Percentiles rank a stretch among this genome's conserved stretches.
These are phyloP conservation scores for Amborella trichopoda DNA, from an alignment of 164 flowering plant genomes.

Conservation along the genomic window DNA sequence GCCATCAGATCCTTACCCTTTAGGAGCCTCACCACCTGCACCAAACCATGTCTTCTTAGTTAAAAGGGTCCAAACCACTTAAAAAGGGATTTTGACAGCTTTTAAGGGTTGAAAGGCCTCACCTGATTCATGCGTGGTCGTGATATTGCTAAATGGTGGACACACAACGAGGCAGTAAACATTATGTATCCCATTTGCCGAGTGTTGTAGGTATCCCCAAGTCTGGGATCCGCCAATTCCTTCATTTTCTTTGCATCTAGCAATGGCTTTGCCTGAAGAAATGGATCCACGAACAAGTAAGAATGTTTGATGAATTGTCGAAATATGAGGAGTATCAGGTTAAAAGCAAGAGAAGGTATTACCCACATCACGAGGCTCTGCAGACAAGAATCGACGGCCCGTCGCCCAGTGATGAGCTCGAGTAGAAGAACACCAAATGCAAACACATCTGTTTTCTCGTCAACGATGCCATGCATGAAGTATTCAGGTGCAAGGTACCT, in stretches of 20 bases:
- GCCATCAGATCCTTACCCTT: slow-evolving; percentile 35
- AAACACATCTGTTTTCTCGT: slow-evolving; percentile 81
- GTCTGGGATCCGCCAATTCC: slow-evolving; percentile 57
- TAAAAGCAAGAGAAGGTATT: slow-evolving; percentile 11
- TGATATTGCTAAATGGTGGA: slow-evolving; percentile 43
- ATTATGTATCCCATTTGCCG: slow-evolving; percentile 54
- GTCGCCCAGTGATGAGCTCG: slow-evolving; percentile 91
- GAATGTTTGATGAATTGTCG: neutral
- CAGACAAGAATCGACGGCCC: slow-evolving; percentile 64
- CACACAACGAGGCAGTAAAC: slow-evolving; percentile 69
- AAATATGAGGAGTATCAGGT: neutral
- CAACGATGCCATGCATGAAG: slow-evolving; percentile 69
- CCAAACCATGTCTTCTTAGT: too few species aligned
- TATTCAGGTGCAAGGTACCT: slow-evolving; percentile 78
- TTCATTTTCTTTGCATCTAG: slow-evolving; percentile 37
- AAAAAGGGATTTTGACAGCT: too few species aligned
- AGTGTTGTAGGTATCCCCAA: slow-evolving; percentile 39
- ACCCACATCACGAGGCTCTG: slow-evolving; percentile 99
- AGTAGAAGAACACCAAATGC: slow-evolving; percentile 86
- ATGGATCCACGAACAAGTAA: neutral
- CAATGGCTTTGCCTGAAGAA: slow-evolving; percentile 69
- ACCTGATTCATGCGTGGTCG: slow-evolving; percentile 80
- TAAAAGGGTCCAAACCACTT: too few species aligned
- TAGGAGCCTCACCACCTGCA: slow-evolving; percentile 59
- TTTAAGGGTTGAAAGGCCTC: slow-evolving; percentile 1